Evolutionary conservation across 75 land plant species (phyloP), one percentile per base, ranked within the genome.

Genomic region (Cupressus sempervirens): DNA sequence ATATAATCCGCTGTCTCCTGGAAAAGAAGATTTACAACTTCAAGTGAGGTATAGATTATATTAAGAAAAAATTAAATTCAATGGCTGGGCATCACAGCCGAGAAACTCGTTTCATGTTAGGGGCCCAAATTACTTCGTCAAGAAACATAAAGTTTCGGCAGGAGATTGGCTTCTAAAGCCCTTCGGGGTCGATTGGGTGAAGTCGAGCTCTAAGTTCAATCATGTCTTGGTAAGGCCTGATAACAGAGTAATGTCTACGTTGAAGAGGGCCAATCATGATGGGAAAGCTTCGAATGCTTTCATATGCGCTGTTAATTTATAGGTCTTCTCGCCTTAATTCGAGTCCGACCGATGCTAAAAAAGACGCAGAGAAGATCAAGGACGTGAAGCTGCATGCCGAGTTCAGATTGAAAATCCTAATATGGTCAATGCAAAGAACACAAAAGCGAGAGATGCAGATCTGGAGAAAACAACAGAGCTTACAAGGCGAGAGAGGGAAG

Each of bases 401-500:
- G n/a, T 95, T 91, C 92, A 97, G 87, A 88, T 97, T 62, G 91
- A 93, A 20, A 97, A 97, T 91, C 99, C 99, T 53, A 97, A 97
- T 86, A 86, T 97, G 83, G 93, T 87, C 18, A 97, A 95, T 86
- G 72, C 91, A 50, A 97, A 91, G 90, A 95, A 80, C 40, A 43
- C 94, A 84, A 95, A 95, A 89, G 96, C 95, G 20, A 93, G 84
- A 89, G 89, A 94, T 88, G 89, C 91, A 46, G 98, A 97, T 90
- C 1, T 92, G 26, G 96, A 90, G 84, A 94, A 89, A 85, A 92
- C 94, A 91, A 91, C 96, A 87, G 99, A 97, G 85, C 94, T 97
- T 77, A 94, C 99, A 68, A 94, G 98, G 83, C 93, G 99, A 86
- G 99, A 97, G 89, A 95, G 99, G 99, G 95, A 36, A 68, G 67